Conservation (phyloP, 768 basidiomycete species). For the Lepiota brunneoincarnata region DNA sequence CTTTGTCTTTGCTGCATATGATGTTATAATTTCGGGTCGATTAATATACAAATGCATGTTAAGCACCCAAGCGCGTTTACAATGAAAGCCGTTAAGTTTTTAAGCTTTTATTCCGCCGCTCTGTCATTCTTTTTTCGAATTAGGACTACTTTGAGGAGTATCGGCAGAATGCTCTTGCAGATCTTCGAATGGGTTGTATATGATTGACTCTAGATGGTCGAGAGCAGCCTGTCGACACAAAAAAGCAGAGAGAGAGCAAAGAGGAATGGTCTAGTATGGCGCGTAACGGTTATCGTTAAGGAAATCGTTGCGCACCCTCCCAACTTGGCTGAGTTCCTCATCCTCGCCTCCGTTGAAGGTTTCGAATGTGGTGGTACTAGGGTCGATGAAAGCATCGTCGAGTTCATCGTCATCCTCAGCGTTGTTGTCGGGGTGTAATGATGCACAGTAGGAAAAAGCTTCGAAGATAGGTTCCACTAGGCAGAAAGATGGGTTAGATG, state of each 20-base stretch:
- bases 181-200: conserved; percentile 46
- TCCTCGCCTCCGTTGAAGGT: conserved; percentile 54
- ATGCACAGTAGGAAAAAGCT: conserved; percentile 80
- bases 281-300: conserved; percentile 71
- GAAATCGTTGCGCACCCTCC: conserved; percentile 93
- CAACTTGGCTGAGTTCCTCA: conserved; percentile 81
- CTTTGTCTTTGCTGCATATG: neutral
- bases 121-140: conserved; percentile 5
- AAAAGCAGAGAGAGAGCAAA: conserved; percentile 21
- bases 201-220: conserved; percentile 80
- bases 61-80: neutral
- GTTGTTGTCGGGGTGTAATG: conserved; percentile 73
- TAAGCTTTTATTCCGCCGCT: neutral
- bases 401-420: conserved; percentile 50
- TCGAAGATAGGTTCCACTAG: conserved; percentile 85
- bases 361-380: conserved; percentile 46
- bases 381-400: conserved; percentile 57
- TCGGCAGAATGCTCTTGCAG: conserved; percentile 6
- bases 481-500: neutral
- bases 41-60: too few species aligned
- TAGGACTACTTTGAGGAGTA: neutral
- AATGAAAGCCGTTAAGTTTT: neutral
- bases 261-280: conserved; percentile 71
- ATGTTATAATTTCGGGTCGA: too few species aligned
- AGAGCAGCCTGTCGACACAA: conserved; percentile 66